Evolutionary conservation across 768 basidiomycete species (phyloP).

Genomic region (Tylopilus felleus): DNA sequence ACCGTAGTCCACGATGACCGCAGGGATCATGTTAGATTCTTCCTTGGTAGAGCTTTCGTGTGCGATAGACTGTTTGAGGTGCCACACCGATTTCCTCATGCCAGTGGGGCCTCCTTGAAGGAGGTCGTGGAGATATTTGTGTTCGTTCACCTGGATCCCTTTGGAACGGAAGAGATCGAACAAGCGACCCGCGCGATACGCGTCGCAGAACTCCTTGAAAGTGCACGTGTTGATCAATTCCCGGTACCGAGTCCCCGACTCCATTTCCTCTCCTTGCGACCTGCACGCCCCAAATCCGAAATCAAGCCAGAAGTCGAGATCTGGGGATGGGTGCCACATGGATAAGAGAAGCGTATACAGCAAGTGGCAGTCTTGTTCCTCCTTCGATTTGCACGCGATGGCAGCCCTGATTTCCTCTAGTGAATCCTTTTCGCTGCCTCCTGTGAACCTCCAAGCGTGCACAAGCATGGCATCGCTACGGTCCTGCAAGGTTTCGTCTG

Average conservation of each 20-base stretch:
- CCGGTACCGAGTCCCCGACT: neutral
- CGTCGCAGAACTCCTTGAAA: slow-evolving; percentile 3
- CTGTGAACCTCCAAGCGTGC: neutral
- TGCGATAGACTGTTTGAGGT: neutral
- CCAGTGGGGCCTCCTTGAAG: neutral
- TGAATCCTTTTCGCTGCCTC: neutral
- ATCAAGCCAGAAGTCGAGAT: neutral
- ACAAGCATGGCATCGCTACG: neutral
- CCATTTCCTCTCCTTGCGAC: neutral
- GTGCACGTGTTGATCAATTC: neutral
- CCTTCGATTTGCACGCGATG: neutral
- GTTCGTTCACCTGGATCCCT: neutral
- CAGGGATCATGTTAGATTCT: neutral
- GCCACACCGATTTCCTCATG: neutral
- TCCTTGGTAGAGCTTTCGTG: neutral
- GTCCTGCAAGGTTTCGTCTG: neutral
- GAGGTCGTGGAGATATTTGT: neutral
- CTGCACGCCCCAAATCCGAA: slow-evolving; percentile 4
- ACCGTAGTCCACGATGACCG: slow-evolving; percentile 1
- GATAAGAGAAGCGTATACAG: neutral
- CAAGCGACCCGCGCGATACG: neutral
- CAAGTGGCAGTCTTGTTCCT: neutral
- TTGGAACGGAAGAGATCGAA: neutral
- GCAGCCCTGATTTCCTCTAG: neutral
- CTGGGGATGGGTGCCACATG: neutral